Evolutionary conservation across 495 filamentous ascomycete genomes (phyloP).

Genomic region (Saxispiralis lemnorum): DNA sequence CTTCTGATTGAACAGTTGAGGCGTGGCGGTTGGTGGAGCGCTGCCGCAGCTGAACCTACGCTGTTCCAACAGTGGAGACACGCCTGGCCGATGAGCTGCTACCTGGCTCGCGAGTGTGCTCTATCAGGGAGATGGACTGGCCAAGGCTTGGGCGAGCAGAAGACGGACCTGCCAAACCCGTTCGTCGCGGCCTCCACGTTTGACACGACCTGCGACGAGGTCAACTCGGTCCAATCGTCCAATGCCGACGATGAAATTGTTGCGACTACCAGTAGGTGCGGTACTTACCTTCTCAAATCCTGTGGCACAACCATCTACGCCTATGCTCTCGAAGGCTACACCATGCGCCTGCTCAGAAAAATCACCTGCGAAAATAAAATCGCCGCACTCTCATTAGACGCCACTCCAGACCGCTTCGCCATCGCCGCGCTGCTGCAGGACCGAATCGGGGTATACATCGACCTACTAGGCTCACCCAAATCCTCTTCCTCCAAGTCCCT

Average conservation of each 20-base stretch:
- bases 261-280: slow-evolving; percentile 34
- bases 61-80: slow-evolving; percentile 19
- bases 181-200: too few species aligned
- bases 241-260: neutral
- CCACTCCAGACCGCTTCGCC: slow-evolving; percentile 35
- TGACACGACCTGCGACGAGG: too few species aligned
- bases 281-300: slow-evolving; percentile 39
- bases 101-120: slow-evolving; percentile 43
- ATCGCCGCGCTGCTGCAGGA: slow-evolving; percentile 45
- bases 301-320: slow-evolving; percentile 43
- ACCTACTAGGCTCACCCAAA: slow-evolving; percentile 19
- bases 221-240: neutral
- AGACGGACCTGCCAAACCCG: neutral
- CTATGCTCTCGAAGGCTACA: slow-evolving; percentile 33
- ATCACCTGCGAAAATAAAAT: slow-evolving; percentile 37
- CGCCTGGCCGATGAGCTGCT: slow-evolving; percentile 41
- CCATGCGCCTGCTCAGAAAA: slow-evolving; percentile 29
- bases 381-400: slow-evolving; percentile 48
- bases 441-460: slow-evolving; percentile 45
- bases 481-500: neutral
- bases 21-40: slow-evolving; percentile 42
- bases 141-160: slow-evolving; percentile 20
- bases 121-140: slow-evolving; percentile 33
- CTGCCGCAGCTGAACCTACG: slow-evolving; percentile 25
- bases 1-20: slow-evolving; percentile 38